Evolutionary conservation across 257 asterid genomes (phyloP).

Genomic region (Mentha longifolia): DNA sequence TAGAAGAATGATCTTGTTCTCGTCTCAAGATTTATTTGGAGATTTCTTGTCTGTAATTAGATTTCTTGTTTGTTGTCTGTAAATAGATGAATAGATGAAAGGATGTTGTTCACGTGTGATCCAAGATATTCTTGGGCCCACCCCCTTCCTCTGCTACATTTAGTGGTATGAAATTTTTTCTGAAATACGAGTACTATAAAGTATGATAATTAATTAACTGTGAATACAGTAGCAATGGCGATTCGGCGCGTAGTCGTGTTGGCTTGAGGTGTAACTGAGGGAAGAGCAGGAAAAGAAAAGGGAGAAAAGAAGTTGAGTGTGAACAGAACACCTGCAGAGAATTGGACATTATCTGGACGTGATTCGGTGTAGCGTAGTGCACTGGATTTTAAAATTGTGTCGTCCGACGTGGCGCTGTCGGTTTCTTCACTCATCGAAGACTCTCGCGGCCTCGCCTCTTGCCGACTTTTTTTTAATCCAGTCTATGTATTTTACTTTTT

Average conservation of each 20-base stretch:
- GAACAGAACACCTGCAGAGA: background rate
- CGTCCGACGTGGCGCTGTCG: conserved; percentile 32
- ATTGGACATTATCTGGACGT: background rate
- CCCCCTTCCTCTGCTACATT: too few relatives aligned
- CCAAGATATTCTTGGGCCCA: background rate
- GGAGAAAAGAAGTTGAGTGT: background rate
- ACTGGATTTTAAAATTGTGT: conserved; percentile 7
- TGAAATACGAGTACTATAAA: too few relatives aligned
- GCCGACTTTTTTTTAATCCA: background rate
- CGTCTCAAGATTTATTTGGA: background rate
- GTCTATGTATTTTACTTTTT: too few relatives aligned
- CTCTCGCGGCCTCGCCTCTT: background rate
- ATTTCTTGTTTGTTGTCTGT: too few relatives aligned
- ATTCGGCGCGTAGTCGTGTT: too few relatives aligned
- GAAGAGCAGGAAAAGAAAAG: conserved; percentile 6
- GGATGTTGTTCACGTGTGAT: conserved; percentile 5
- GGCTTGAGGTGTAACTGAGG: background rate
- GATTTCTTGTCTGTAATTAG: too few relatives aligned
- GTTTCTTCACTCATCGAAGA: background rate
- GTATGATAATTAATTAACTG: too few relatives aligned
- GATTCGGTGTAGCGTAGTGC: background rate
- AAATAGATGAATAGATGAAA: background rate
- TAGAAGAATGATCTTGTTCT: too few relatives aligned
- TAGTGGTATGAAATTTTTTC: too few relatives aligned
- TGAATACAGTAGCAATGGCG: too few relatives aligned